Percentiles rank a stretch among this genome's conserved stretches.
These are phyloP conservation scores for Nakazawaea molendinolei DNA, from an alignment of 805 yeast species.

Conservation along the genomic window DNA sequence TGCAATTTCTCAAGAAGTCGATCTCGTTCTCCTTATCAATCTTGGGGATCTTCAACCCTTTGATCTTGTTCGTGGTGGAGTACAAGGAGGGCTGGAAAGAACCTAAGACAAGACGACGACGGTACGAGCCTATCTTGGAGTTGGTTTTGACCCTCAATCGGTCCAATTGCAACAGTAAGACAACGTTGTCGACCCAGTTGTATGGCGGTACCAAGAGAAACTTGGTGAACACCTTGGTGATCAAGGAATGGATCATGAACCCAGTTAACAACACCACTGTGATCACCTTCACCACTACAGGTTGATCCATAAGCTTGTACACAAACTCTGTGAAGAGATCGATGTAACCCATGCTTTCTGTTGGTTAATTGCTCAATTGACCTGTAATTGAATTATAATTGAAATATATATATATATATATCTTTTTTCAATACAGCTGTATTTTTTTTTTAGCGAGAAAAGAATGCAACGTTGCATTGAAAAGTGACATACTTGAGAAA, in stretches of 20 bases:
- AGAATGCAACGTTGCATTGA: no score
- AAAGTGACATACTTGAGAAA: no score
- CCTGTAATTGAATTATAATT: no score
- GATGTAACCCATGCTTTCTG: constrained; percentile 2
- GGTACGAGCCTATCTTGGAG: constrained; percentile 16
- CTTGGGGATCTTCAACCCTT: constrained; percentile 20
- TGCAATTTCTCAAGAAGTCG: constrained; percentile 17
- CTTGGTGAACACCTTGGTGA: constrained; percentile 17
- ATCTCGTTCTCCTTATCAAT: constrained; percentile 13
- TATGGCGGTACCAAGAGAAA: constrained; percentile 23
- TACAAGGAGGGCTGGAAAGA: constrained; percentile 23
- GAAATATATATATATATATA: no score
- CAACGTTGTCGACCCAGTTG: constrained; percentile 20
- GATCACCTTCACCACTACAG: constrained; percentile 3
- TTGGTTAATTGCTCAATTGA: no score
- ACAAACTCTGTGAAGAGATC: neutral
- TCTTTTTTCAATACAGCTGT: neutral
- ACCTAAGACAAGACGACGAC: constrained; percentile 27
- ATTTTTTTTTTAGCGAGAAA: neutral
- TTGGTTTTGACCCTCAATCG: constrained; percentile 4
- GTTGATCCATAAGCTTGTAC: neutral
- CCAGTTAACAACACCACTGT: constrained; percentile 7
- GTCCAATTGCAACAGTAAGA: constrained; percentile 15
- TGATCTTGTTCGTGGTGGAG: constrained; percentile 20
- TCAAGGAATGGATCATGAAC: constrained; percentile 15